Conservation (phyloP, 2,329 filamentous ascomycete genomes). For the Incumbomyces delicatus region DNA sequence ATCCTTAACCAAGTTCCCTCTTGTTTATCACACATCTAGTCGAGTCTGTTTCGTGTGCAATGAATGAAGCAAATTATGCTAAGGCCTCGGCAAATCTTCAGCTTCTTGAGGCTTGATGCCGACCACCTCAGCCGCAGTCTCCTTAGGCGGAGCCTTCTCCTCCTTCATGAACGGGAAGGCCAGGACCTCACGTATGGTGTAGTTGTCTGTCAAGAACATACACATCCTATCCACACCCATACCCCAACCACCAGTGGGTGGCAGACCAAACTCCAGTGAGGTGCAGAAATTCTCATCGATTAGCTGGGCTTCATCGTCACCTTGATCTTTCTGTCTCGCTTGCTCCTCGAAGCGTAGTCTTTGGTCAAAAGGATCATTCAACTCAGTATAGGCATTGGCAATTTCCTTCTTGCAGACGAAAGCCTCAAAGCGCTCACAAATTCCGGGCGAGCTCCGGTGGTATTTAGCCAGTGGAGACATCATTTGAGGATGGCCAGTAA, state of each 20-base stretch:
- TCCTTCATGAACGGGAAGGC: constrained; percentile 99
- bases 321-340: constrained; percentile 87
- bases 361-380: constrained; percentile 96
- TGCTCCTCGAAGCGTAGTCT: constrained; percentile 88
- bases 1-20: too few relatives aligned
- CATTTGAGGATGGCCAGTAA: constrained; percentile 71
- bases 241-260: constrained; percentile 91
- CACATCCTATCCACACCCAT: constrained; percentile 90
- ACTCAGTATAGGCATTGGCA: constrained; percentile 91
- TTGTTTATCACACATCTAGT: too few relatives aligned
- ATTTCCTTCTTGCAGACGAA: constrained; percentile 98
- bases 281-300: constrained; percentile 94
- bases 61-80: constrained; percentile 14
- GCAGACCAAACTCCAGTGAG: constrained; percentile 79
- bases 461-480: constrained; percentile 97
- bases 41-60: too few relatives aligned
- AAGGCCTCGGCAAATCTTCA: constrained; percentile 42
- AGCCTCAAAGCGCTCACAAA: constrained; percentile 94
- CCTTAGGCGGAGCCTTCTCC: constrained; percentile 42
- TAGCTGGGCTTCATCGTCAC: constrained; percentile 92
- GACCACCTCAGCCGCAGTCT: constrained; percentile 51
- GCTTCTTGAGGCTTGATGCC: constrained; percentile 49
- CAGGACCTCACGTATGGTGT: constrained; percentile 90
- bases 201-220: constrained; percentile 94
- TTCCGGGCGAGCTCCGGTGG: constrained; percentile 67